Evolutionary conservation across 192 early-diverging fungal species (phyloP), one percentile per base, ranked within the genome.

Genomic region (Backusella luteola): DNA sequence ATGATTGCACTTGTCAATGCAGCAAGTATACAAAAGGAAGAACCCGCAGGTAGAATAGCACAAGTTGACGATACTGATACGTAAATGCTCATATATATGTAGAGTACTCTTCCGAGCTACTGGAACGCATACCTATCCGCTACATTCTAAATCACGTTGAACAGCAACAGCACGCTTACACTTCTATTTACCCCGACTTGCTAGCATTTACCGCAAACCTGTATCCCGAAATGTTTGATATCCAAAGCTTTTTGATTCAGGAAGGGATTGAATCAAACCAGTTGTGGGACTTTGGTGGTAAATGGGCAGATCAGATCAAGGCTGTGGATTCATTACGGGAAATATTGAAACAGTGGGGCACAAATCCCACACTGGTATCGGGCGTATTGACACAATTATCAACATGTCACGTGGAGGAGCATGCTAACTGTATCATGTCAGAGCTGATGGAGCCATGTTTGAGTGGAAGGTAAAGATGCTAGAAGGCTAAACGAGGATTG

Each of bases 191-290:
- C 70, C 79, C 84, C 49, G 84, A 85, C 66, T 52, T 85, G 29
- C 35, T 83, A 4, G 66, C 53, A 21, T 73, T 83, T 4, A 69
- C 76, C 9, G 81, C 84, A 38, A 76, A 71, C 32, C 56, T 77
- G 34, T 85, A 75, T 63, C 84, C 84, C 11, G 81, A 85, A 34
- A 68, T 83, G 15, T 83, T 85, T 32, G 81, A 85, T 39, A 73
- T 85, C 59, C 69, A 41, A 12, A 81, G 73, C 52, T 78, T 84
- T 12, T n/a, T 84, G 4, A 49, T 70, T 2, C 59, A 73, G 19
- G 79, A 84, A 73, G 82, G 52, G 4, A 68, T 67, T 35, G 73
- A 73, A 44, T 71, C 41, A 6, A 26, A 49, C 15, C 11, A 14
- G 26, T 15, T 71, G 2, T 71, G 41, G 39, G 17, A 71, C 46